Evolutionary conservation across 805 yeast genomes (phyloP).

Genomic region (Saccharomycopsis capsularis): DNA sequence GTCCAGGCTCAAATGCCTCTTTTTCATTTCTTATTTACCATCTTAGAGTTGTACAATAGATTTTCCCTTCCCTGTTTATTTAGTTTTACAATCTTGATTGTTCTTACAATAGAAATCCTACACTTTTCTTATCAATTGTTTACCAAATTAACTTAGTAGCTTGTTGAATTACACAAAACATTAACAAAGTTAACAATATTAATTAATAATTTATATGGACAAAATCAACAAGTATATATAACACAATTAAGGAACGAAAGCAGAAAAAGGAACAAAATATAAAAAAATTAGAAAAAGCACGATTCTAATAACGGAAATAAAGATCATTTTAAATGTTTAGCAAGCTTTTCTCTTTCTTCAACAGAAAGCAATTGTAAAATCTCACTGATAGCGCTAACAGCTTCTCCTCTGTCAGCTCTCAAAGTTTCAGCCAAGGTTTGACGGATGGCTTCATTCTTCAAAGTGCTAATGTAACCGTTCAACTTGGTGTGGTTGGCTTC

Average conservation of each 20-base stretch:
- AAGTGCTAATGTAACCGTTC: slow-evolving; percentile 51
- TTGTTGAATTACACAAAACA: no score
- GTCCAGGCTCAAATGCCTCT: no score
- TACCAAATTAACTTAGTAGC: no score
- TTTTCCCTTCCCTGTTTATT: no score
- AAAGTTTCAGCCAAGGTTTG: slow-evolving; percentile 55
- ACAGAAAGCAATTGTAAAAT: slow-evolving; percentile 44
- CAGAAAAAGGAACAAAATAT: neutral
- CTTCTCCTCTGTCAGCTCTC: slow-evolving; percentile 46
- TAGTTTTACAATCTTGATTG: no score
- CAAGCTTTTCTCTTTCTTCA: slow-evolving; percentile 44
- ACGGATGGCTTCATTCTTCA: slow-evolving; percentile 61
- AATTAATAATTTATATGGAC: no score
- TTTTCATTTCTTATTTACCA: no score
- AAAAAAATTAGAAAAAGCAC: neutral
- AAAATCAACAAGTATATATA: no score
- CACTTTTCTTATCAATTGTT: no score
- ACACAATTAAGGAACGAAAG: neutral
- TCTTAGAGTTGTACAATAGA: no score
- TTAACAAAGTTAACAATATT: neutral
- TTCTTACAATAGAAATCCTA: no score
- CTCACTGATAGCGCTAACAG: slow-evolving; percentile 50
- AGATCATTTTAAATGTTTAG: slow-evolving; percentile 8
- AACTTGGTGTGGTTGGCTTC: slow-evolving; percentile 67
- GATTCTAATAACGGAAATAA: neutral